Evolutionary conservation across 306 rosid genomes (phyloP).

Genomic region (Cyamopsis tetragonoloba): DNA sequence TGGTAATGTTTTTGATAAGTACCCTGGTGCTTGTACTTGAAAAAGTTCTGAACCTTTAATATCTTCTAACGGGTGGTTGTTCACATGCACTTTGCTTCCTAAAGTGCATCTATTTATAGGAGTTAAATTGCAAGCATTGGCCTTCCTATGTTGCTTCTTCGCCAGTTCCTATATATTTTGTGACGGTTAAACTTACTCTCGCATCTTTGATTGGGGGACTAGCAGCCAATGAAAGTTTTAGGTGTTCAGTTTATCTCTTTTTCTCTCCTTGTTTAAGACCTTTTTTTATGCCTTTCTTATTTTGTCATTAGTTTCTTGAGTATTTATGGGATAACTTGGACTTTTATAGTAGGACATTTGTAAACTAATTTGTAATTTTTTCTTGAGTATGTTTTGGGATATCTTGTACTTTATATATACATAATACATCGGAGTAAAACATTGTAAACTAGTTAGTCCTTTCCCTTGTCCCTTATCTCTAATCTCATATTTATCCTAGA

Average conservation of each 20-base stretch:
- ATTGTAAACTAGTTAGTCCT: neutral
- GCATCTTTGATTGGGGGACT: neutral
- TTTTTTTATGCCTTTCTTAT: neutral
- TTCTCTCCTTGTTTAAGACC: neutral
- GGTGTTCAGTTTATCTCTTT: neutral
- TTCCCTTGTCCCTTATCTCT: too few relatives aligned
- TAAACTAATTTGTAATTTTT: too few relatives aligned
- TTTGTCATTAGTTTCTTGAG: neutral
- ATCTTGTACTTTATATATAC: neutral
- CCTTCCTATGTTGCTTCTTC: constrained; percentile 5
- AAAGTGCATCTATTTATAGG: neutral
- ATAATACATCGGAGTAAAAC: neutral
- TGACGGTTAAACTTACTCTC: neutral
- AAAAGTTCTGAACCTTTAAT: neutral
- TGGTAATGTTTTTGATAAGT: neutral
- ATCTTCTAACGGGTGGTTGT: neutral
- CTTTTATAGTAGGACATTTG: too few relatives aligned
- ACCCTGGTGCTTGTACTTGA: neutral
- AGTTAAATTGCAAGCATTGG: neutral
- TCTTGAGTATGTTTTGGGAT: neutral
- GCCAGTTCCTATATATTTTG: neutral
- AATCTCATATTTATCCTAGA: neutral
- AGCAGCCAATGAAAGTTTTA: neutral
- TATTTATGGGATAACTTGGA: neutral
- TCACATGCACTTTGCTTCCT: neutral